These are phyloP conservation scores for Lipomyces spencermartinsiae DNA, from an alignment of 805 yeast genomes.

Conservation along the genomic window DNA sequence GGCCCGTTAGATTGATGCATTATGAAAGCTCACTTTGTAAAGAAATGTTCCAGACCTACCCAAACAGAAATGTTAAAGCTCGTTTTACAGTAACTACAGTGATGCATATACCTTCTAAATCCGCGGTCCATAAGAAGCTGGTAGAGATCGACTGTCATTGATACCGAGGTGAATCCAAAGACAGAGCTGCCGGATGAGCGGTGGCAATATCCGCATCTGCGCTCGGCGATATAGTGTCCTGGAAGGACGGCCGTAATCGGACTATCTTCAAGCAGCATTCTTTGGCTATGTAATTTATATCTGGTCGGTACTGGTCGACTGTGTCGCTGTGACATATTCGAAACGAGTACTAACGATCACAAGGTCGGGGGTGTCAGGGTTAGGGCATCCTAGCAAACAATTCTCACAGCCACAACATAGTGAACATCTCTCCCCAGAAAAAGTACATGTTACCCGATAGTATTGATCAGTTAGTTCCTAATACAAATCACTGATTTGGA, in stretches of 20 bases:
- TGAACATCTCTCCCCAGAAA: no score
- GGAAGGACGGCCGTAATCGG: conserved; percentile 22
- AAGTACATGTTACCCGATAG: no score
- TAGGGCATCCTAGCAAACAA: no score
- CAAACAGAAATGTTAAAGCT: neutral
- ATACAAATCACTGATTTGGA: no score
- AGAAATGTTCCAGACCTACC: conserved; percentile 77
- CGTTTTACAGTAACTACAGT: neutral
- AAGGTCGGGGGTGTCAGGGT: no score
- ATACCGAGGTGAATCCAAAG: conserved; percentile 50
- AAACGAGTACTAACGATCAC: no score
- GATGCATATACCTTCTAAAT: conserved; percentile 46
- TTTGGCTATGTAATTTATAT: neutral
- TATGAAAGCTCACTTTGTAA: conserved; percentile 49
- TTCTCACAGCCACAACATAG: no score
- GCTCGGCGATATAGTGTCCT: conserved; percentile 34
- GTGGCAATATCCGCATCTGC: conserved; percentile 75
- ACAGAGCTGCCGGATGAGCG: conserved; percentile 45
- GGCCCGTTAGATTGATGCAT: neutral
- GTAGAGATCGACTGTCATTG: conserved; percentile 60
- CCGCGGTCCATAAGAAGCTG: conserved; percentile 74
- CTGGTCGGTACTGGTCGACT: no score
- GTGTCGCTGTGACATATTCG: no score
- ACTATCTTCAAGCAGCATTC: conserved; percentile 15
- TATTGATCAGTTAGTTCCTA: no score